Base-by-base conservation (phyloP, 306 rosid species). In the Arachis stenosperma region DNA sequence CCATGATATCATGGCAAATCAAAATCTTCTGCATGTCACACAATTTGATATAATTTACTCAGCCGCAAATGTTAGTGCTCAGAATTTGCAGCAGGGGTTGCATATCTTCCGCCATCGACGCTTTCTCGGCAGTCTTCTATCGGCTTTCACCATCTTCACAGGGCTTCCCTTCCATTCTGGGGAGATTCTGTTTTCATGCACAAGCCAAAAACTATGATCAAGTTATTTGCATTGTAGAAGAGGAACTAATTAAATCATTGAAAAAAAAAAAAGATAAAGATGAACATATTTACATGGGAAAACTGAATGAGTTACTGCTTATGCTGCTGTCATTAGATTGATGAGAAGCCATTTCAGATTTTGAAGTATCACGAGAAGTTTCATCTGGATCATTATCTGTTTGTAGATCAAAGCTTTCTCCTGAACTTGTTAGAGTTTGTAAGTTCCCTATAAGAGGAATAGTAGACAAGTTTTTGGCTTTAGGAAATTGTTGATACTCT, bases 121-220 rank as follows among this genome's bases (percentile, higher is more conserved):
- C 69, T 78, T 81, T 70, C 29, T 81, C 3, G 78, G 33, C 76
- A 50, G 78, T 33, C n/a, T 47, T 41, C n/a, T 73, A 15, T 82
- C 85, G 37, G 86, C 84, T n/a, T 71, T 81, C 56, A 0, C 74
- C 98, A 93, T 93, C 74, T 90, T 82, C 76, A 74, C 90, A 0
- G 98, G 98, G 74, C 98, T 93, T 70, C 98, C 96, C 50, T 12
- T 81, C 98, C 98, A 93, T 78, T 90, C 96, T 9, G 75, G 27
- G 5, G 81, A 58, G 40, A 93, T 82, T 81, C 98, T 90, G 92
- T 48, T 33, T 33, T 30, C 75, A 58, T 48, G 54, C 15, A 48
- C 22, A 41, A 68, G 36, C 36, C 47, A 40, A 57, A 40, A 57
- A 61, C 39, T 59, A 39, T 7, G 36, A 52, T 3, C 57, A 52